Base-by-base conservation (phyloP, 371 early-diverging fungal genomes). In the Mucor lusitanicus region DNA sequence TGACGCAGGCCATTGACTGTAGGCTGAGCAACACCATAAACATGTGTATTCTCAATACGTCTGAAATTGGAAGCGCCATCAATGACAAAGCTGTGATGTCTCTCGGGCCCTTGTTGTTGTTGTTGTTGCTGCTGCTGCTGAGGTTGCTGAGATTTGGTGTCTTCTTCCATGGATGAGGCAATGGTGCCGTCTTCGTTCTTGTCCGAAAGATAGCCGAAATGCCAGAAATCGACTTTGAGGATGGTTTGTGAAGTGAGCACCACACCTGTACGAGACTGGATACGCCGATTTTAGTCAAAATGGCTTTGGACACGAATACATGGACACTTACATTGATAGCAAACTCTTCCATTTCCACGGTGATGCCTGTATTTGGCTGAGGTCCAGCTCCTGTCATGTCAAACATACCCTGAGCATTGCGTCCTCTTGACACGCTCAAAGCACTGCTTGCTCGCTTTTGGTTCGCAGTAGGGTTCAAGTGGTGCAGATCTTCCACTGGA, bases 1-100 rank as follows among this genome's bases (percentile, higher is more conserved):
- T 79, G 81, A 33, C 80, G 73, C 17, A 91, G 73, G 6, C 92
- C 93, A 32, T 85, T 83, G 15, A 86, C 74, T 1, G 91, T 88
- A 5, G 93, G 93, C 65, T 91, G 91, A 1, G 93, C 90, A 1
- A 91, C 88, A 37, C 87, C 92, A 64, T 85, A 87, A 0, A 89
- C 71, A 54, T 73, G 77, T 2, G 85, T 81, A 25, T 74, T 68
- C 0, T 72, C 70, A 9, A 86, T 76, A 2, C 76, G 72, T 62
- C 86, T 80, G 48, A 86, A 86, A 32, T 83, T 74, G 23, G 75
- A 74, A 7, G 85, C 84, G 17, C 84, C 84, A 40, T 79, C 80
- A 42, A 80, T 77, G 3, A 68, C 61, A 56, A 75, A 78, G 0
- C 65, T 71, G 50, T 79, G 79, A 37, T 83, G 82, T 30, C 69